These are phyloP conservation scores for Starmerella vaccinii DNA, from an alignment of 805 yeast species.

Conservation along the genomic window DNA sequence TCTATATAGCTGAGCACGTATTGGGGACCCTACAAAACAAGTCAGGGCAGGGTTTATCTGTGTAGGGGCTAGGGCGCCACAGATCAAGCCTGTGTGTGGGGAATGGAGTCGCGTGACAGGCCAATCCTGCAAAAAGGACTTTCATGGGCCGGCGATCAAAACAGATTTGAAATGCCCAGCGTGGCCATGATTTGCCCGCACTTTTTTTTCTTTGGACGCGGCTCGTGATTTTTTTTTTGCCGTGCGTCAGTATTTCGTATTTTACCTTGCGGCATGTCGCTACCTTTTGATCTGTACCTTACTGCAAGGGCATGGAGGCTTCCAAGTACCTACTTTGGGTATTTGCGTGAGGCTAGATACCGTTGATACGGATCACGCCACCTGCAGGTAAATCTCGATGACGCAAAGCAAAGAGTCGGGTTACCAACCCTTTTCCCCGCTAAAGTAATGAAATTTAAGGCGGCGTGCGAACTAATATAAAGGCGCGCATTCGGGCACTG, in stretches of 20 bases:
- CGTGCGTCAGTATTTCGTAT: no score
- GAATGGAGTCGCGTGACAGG: not conserved
- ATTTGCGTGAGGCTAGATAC: not conserved
- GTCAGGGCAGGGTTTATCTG: not conserved
- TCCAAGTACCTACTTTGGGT: not conserved
- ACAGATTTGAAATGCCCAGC: not conserved
- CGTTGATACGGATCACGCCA: constrained; percentile 1
- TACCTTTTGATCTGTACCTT: not conserved
- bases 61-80: not conserved
- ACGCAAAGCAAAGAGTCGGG: not conserved
- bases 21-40: not conserved
- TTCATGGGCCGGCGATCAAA: constrained; percentile 1
- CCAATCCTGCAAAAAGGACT: not conserved
- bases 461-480: no score
- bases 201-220: not conserved
- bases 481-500: not conserved
- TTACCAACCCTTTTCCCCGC: not conserved
- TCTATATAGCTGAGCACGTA: not conserved
- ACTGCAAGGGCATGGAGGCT: not conserved
- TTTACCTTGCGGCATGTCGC: no score
- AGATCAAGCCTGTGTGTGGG: constrained; percentile 2
- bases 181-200: not conserved
- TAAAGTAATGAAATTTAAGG: not conserved
- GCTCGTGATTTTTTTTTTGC: no score
- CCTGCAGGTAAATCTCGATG: not conserved